phyloP scores from a whole-genome alignment of 2,329 filamentous ascomycete genomes.

The Cadophora luteo-olivacea region DNA sequence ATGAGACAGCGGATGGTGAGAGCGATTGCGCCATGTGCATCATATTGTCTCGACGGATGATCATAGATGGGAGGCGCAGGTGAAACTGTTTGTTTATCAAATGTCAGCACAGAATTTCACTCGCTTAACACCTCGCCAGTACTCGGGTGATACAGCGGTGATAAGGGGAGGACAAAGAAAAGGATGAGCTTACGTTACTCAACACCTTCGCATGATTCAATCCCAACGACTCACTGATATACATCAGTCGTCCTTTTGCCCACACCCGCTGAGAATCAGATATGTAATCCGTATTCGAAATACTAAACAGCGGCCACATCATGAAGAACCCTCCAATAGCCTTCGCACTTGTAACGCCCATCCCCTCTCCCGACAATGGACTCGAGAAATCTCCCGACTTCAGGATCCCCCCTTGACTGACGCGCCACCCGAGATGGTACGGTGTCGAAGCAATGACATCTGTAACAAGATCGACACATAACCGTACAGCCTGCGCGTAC shows the following conservation, averaged over 20 bases:
- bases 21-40: slow-evolving; percentile 29
- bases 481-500: slow-evolving; percentile 60
- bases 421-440: slow-evolving; percentile 66
- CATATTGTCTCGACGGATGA: slow-evolving; percentile 51
- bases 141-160: neutral
- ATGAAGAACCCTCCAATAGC: slow-evolving; percentile 64
- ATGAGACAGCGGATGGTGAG: slow-evolving; percentile 23
- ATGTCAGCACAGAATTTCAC: neutral
- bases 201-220: slow-evolving; percentile 64
- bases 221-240: slow-evolving; percentile 62
- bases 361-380: slow-evolving; percentile 58
- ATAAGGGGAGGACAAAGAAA: slow-evolving; percentile 11
- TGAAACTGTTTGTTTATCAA: slow-evolving; percentile 51
- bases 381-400: slow-evolving; percentile 46
- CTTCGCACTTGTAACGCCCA: slow-evolving; percentile 51
- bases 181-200: slow-evolving; percentile 52
- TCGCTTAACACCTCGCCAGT: neutral
- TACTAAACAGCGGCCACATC: slow-evolving; percentile 63
- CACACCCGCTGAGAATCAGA: slow-evolving; percentile 65
- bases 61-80: slow-evolving; percentile 66
- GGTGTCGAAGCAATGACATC: slow-evolving; percentile 68
- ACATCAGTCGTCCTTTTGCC: slow-evolving; percentile 59
- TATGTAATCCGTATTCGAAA: slow-evolving; percentile 62
- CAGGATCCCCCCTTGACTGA: slow-evolving; percentile 49
- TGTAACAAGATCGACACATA: slow-evolving; percentile 59